Conservation (phyloP, 2,329 filamentous ascomycete genomes). For the Rosellinia necatrix region DNA sequence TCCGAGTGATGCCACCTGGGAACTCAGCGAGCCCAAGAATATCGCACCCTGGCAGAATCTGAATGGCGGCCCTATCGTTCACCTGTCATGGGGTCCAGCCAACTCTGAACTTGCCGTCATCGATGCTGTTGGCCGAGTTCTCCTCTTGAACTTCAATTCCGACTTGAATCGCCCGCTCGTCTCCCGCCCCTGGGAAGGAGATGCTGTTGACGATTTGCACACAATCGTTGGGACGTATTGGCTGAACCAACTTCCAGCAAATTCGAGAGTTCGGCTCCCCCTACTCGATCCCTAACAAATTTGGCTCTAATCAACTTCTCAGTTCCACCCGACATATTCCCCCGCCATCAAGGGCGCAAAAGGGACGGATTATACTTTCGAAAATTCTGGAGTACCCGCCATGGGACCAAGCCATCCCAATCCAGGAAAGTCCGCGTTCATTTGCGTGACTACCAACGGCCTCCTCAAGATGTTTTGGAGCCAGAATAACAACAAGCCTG, state of each 20-base stretch:
- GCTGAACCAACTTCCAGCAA: constrained; percentile 64
- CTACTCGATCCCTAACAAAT: not conserved
- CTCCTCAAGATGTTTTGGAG: constrained; percentile 77
- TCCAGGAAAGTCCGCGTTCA: constrained; percentile 70
- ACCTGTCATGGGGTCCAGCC: constrained; percentile 78
- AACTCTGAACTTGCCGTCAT: constrained; percentile 82
- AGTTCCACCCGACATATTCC: constrained; percentile 58
- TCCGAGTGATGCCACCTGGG: constrained; percentile 73
- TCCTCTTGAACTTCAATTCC: constrained; percentile 72
- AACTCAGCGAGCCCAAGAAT: constrained; percentile 71
- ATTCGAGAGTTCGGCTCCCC: constrained; percentile 39
- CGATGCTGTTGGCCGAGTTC: constrained; percentile 77
- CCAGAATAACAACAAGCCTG: constrained; percentile 72
- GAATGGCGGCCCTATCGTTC: constrained; percentile 71
- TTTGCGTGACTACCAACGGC: constrained; percentile 77
- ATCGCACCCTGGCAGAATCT: constrained; percentile 64
- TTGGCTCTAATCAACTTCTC: constrained; percentile 17
- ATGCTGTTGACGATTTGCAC: constrained; percentile 74
- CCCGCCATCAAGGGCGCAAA: constrained; percentile 66
- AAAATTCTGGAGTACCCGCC: constrained; percentile 66
- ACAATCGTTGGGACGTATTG: constrained; percentile 85
- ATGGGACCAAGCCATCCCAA: constrained; percentile 76
- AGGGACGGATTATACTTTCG: constrained; percentile 66
- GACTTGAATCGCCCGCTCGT: constrained; percentile 73
- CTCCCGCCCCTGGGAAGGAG: constrained; percentile 66